A percentile compares a stretch with the other conserved stretches of the same genome.
These are phyloP conservation scores for Penicillium paneum DNA, from an alignment of 2,329 filamentous ascomycete species.

Conservation along the genomic window DNA sequence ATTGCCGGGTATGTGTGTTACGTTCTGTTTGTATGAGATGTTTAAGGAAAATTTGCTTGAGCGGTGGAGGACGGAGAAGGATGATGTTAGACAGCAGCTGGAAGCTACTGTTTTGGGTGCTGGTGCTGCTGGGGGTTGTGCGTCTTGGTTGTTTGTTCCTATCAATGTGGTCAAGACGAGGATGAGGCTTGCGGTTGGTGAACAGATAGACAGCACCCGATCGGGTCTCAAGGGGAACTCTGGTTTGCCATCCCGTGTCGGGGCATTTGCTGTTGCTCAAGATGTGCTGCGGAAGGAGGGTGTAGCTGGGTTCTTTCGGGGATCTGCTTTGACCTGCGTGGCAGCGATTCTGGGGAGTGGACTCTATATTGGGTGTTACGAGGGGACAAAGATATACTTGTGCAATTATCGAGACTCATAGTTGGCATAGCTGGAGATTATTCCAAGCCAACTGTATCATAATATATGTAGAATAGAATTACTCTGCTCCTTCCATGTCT, in stretches of 20 bases:
- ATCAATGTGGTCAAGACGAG: constrained; percentile 11
- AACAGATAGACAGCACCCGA: background rate
- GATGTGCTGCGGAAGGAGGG: constrained; percentile 5
- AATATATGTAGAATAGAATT: background rate
- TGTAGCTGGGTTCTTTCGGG: constrained; percentile 9
- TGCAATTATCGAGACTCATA: background rate
- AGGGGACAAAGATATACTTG: constrained; percentile 26
- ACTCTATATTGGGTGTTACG: constrained; percentile 12
- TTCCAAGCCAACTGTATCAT: background rate
- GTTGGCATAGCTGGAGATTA: background rate
- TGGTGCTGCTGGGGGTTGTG: constrained; percentile 6
- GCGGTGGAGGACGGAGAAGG: background rate
- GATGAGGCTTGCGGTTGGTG: constrained; percentile 10
- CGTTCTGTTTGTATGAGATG: constrained; percentile 11
- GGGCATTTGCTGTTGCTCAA: constrained; percentile 1
- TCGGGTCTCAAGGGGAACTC: background rate
- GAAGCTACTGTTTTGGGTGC: constrained; percentile 4
- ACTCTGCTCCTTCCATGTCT: background rate
- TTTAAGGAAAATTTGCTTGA: constrained; percentile 8
- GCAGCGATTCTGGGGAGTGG: constrained; percentile 5
- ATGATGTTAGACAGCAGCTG: background rate
- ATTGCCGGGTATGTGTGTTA: constrained; percentile 9
- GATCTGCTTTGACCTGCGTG: constrained; percentile 9
- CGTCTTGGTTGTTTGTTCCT: constrained; percentile 11
- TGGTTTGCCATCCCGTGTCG: background rate